Conservation (phyloP, 2,329 filamentous ascomycete genomes). For the Delphinella strobiligena region DNA sequence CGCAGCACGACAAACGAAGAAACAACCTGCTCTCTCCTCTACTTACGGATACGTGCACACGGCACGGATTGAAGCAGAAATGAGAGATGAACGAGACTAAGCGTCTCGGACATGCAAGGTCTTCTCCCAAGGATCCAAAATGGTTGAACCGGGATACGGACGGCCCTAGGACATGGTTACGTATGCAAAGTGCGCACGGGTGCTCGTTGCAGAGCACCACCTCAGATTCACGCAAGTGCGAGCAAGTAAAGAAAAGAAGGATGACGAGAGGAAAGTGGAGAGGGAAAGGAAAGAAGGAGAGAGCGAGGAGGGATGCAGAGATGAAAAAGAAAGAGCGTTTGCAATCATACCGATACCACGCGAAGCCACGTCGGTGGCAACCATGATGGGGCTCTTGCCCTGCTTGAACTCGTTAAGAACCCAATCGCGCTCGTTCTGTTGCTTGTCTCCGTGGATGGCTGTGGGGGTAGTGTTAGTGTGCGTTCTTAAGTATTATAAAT, state of each 20-base stretch:
- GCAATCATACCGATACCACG: constrained; percentile 99
- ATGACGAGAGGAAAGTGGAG: constrained; percentile 9
- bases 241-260: constrained; percentile 14
- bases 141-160: constrained; percentile 73
- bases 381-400: constrained; percentile 99
- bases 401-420: constrained; percentile 99
- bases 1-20: constrained; percentile 6
- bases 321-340: constrained; percentile 34
- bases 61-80: constrained; percentile 31
- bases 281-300: constrained; percentile 14
- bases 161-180: constrained; percentile 83
- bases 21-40: constrained; percentile 5
- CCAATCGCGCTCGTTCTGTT: constrained; percentile 99
- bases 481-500: neutral
- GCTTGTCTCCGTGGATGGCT: constrained; percentile 99
- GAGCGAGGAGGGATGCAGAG: constrained; percentile 22
- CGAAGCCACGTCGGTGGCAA: constrained; percentile 98
- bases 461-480: constrained; percentile 27
- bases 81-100: constrained; percentile 65
- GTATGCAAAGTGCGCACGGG: constrained; percentile 73
- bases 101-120: constrained; percentile 44
- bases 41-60: neutral
- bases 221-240: constrained; percentile 49
- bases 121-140: constrained; percentile 68
- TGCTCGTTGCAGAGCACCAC: constrained; percentile 65